Evolutionary conservation across 225 moss, liverwort and hornwort genomes (phyloP), one percentile per base, ranked within the genome.

Genomic region (Marchantia paleacea): DNA sequence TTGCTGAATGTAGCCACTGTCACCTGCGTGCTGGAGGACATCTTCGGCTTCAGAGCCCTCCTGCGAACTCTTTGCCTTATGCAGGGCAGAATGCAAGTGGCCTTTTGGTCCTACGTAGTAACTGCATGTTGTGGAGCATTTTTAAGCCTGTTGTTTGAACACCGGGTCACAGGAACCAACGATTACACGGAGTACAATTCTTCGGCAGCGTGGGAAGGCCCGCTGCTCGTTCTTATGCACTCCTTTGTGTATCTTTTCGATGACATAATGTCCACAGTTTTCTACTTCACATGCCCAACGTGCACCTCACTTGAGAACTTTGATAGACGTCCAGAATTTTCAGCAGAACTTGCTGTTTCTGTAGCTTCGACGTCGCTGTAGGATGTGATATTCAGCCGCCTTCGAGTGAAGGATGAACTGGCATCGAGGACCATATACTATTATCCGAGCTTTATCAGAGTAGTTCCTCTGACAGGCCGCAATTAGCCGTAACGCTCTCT

Each of bases 171-270:
- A 0, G 88, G 82, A 20, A 84, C 80, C 48, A 85, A 89, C 31
- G 60, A 92, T 52, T 83, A 87, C 74, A 85, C 90, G 20, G 75
- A 90, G 48, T 84, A 88, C 69, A 89, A 91, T 51, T 72, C 83
- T 39, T 90, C 89, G 6, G 92, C 81, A 49, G 82, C 89, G 65
- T 97, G 96, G 96, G 96, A 97, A 81, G 96, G 91, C 58, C 96
- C 96, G 7, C 79, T 97, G 75, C 90, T 97, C 25, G 81, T 94
- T 63, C 91, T 87, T 77, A 92, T 97, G 92, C 92, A 97, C 85
- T 90, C 97, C 11, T 94, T 97, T 25, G 85, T 97, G 81, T 91
- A 92, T 69, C 88, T 94, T 51, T 97, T 97, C 47, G 97, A 93
- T 73, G 92, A 91, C 79, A 92, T 97, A 63, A 91, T 93, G 94